phyloP scores from a whole-genome alignment of 2,329 filamentous ascomycete genomes.

The Fusarium sp. region DNA sequence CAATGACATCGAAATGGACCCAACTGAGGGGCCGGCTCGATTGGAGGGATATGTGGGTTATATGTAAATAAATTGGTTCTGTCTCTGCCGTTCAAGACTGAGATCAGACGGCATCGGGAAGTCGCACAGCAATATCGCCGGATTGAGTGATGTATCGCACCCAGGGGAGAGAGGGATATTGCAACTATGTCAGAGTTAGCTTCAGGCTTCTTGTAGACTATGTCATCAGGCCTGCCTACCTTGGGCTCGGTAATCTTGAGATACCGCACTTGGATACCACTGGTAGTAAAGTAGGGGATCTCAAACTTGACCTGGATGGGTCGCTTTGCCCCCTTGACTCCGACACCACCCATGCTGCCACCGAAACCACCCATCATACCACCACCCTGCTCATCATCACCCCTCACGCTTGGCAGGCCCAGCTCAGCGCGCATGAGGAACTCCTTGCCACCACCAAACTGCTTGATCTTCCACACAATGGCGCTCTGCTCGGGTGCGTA shows the following conservation, averaged over 20 bases:
- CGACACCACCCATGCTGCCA: conserved; percentile 94
- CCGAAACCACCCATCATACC: conserved; percentile 99
- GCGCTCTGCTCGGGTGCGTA: conserved; percentile 98
- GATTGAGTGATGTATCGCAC: conserved; percentile 99
- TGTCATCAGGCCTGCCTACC: too few species aligned
- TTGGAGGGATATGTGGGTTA: conserved; percentile 25
- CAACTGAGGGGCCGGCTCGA: conserved; percentile 19
- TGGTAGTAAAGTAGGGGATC: conserved; percentile 99
- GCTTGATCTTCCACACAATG: conserved; percentile 99
- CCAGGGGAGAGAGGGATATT: conserved; percentile 98
- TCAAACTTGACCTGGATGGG: conserved; percentile 99
- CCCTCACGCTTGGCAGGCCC: conserved; percentile 92
- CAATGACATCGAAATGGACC: conserved; percentile 5
- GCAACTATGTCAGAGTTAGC: conserved; percentile 72
- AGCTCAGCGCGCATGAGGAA: conserved; percentile 99
- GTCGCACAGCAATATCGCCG: conserved; percentile 93
- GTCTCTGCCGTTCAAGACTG: conserved; percentile 4
- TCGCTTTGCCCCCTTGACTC: conserved; percentile 88
- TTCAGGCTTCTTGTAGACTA: too few species aligned
- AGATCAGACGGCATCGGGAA: conserved; percentile 89
- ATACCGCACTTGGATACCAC: conserved; percentile 97
- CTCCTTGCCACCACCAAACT: conserved; percentile 98
- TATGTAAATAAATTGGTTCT: conserved; percentile 28
- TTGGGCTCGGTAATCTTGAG: conserved; percentile 99
- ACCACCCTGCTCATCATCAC: conserved; percentile 94